Evolutionary conservation across 2,329 filamentous ascomycete genomes (phyloP), one percentile per base, ranked within the genome.

Genomic region (Fusarium globosum): DNA sequence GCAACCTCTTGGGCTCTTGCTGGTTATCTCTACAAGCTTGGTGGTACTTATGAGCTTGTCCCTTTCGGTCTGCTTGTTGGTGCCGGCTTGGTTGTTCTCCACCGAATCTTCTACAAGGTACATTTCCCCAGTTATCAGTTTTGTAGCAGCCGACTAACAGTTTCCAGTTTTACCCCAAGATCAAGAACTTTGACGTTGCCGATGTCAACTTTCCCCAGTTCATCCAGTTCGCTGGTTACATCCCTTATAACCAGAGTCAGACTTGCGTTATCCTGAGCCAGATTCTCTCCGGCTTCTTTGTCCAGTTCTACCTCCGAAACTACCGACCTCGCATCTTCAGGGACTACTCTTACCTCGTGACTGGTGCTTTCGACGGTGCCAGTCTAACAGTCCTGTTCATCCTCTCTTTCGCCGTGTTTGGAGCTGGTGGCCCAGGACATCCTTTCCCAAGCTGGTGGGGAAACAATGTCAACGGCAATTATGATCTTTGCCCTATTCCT

Each of bases 361-460:
- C 86, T 0, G 87, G 84, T n/a, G 87, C 86, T 1, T 86, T 86
- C 21, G 88, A 89, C 66, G 88, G 87, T 15, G 88, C 83, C 13
- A 84, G 82, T 65, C 80, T 88, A 8, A 79, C 81, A 3, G 85
- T 83, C 0, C 79, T 89, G 6, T 89, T 89, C 59, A 85, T 89
- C 45, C 79, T 89, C 18, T 88, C 87, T 0, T 89, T 89, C 78
- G 86, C 87, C 2, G 87, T 89, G 0, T 88, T 89, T 61, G 88
- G 87, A 1, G 86, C 86, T 6, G 85, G 86, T 36, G 85, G 85
- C 0, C 65, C 71, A 3, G 77, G 83, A 0, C 76, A 80, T 15
- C 82, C 85, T 1, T 88, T 89, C 73, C 87, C 87, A 1, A 77
- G 74, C 4, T 89, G 87, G 87, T 89, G 87, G 86, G 87, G 87